Percentiles rank a stretch among this genome's conserved stretches.
Evolutionary conservation across 441 rosid genomes (phyloP).

Genomic region (Sinapis alba): DNA sequence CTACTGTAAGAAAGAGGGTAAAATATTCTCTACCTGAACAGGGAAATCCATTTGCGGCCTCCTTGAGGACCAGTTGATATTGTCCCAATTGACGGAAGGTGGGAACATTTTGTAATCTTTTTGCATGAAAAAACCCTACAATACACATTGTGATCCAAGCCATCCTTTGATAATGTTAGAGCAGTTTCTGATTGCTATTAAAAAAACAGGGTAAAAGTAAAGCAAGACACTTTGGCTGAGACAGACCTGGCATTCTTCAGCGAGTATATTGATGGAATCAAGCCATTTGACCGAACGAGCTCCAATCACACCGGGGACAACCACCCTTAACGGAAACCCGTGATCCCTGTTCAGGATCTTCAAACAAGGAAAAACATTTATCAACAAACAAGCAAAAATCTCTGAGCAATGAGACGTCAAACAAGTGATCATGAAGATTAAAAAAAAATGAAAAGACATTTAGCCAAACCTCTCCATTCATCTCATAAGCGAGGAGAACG

Average conservation of each 20-base stretch:
- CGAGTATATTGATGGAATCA: conserved; percentile 78
- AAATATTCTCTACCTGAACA: conserved; percentile 69
- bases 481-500: conserved; percentile 96
- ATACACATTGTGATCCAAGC: conserved; percentile 23
- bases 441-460: conserved; percentile 27
- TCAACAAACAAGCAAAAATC: not conserved
- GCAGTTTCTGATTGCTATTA: conserved; percentile 17
- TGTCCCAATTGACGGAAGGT: conserved; percentile 94
- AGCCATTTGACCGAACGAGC: conserved; percentile 99
- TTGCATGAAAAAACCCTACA: conserved; percentile 98
- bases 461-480: conserved; percentile 86
- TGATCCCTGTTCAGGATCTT: conserved; percentile 94
- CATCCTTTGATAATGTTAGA: conserved; percentile 1
- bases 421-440: not conserved
- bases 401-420: not conserved
- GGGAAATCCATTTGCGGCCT: conserved; percentile 98
- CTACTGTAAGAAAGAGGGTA: not conserved
- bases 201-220: not conserved
- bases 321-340: conserved; percentile 85
- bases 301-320: conserved; percentile 98
- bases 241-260: conserved; percentile 85
- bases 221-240: not conserved
- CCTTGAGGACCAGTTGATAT: conserved; percentile 86
- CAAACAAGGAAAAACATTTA: not conserved
- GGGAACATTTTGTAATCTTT: conserved; percentile 99